A percentile compares a stretch with the other conserved stretches of the same genome.
phyloP scores from a whole-genome alignment of 495 filamentous ascomycete genomes.

The Thozetella sp. region DNA sequence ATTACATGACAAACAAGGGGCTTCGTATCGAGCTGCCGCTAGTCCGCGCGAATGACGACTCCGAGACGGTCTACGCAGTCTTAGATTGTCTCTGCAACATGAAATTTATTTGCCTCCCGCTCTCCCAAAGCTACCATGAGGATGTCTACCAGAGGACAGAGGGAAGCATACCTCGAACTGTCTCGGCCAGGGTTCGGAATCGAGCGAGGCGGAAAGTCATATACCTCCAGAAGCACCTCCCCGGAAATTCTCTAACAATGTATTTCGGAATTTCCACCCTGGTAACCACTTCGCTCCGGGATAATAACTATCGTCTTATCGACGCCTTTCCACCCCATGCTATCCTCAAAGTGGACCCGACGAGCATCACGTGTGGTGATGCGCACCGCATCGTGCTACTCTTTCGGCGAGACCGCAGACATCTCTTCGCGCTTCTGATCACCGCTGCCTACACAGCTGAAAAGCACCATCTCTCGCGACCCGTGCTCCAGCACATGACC shows the following conservation, averaged over 20 bases:
- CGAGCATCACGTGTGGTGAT: background rate
- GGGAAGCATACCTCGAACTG: slow-evolving; percentile 2
- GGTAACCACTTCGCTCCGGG: background rate
- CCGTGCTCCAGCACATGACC: background rate
- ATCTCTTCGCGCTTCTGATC: background rate
- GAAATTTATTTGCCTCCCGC: background rate
- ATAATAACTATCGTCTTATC: background rate
- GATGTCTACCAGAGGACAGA: slow-evolving; percentile 1
- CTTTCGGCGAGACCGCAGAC: background rate
- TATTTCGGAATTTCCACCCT: background rate
- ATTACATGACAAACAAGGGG: slow-evolving; percentile 4
- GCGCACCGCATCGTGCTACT: background rate
- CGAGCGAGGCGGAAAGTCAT: background rate
- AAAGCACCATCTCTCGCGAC: slow-evolving; percentile 1
- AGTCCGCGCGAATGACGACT: background rate
- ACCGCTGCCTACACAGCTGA: background rate
- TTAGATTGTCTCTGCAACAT: slow-evolving; percentile 1
- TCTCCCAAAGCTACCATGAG: background rate
- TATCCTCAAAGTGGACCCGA: background rate
- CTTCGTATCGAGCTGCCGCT: slow-evolving; percentile 3
- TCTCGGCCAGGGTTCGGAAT: background rate
- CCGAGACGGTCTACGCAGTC: background rate
- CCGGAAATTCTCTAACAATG: background rate
- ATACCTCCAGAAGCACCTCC: slow-evolving; percentile 2
- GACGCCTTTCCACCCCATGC: slow-evolving; percentile 2